Conservation (phyloP, 116 monocot genomes). For the Dioscorea cayenensis region DNA sequence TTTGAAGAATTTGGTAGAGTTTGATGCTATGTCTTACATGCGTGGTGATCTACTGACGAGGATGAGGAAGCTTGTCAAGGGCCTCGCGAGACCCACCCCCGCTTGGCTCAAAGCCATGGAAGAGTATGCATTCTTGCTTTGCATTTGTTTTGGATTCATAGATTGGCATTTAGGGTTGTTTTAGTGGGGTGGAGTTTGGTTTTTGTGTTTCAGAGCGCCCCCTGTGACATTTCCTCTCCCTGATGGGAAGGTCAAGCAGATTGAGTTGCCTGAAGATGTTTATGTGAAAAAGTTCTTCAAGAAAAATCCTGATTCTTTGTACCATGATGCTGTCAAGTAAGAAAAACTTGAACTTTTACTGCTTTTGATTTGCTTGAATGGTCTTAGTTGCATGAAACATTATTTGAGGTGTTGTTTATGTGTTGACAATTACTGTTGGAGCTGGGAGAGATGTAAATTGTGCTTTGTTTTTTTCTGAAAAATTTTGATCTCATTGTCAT, state of each 20-base stretch:
- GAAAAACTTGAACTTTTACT: neutral
- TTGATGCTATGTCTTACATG: slow-evolving; percentile 67
- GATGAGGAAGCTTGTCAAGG: slow-evolving; percentile 93
- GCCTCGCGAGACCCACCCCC: slow-evolving; percentile 63
- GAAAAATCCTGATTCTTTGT: slow-evolving; percentile 76
- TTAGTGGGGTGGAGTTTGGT: neutral
- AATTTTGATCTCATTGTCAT: too few relatives aligned
- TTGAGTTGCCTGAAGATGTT: slow-evolving; percentile 44
- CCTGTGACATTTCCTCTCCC: slow-evolving; percentile 64
- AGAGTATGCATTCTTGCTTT: slow-evolving; percentile 25
- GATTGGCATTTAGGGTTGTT: neutral
- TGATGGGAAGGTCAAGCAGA: slow-evolving; percentile 60
- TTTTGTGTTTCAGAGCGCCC: slow-evolving; percentile 38
- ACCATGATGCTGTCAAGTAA: slow-evolving; percentile 87
- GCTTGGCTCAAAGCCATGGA: slow-evolving; percentile 96
- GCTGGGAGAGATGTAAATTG: too few relatives aligned
- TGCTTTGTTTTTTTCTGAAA: too few relatives aligned
- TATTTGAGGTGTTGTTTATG: neutral
- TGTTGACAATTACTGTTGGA: too few relatives aligned
- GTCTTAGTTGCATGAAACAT: neutral
- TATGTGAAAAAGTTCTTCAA: slow-evolving; percentile 58
- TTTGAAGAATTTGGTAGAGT: too few relatives aligned
- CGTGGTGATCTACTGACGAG: slow-evolving; percentile 75
- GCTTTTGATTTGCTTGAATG: neutral
- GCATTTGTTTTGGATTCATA: neutral